Base-by-base conservation (phyloP, 495 filamentous ascomycete genomes). In the Penicillium goetzii region DNA sequence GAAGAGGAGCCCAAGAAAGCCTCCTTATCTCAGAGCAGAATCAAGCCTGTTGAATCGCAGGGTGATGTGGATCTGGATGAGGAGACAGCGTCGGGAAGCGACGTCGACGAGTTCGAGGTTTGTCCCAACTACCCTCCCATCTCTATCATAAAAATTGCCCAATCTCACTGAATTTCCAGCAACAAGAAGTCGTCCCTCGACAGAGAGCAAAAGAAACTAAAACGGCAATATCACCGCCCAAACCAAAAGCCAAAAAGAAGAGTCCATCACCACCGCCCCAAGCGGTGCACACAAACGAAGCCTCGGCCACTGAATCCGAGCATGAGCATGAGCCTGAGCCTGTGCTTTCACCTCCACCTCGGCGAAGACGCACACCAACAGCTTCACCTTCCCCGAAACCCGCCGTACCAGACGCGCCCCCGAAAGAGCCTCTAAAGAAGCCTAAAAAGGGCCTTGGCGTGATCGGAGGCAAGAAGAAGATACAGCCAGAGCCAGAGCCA, bases 81-180 rank as follows among this genome's bases (percentile, higher is more conserved):
- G 8, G 70, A 71, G 14, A 41, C 61, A 28, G 66, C 63, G 12
- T 59, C 71, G 7, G 75, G 65, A 32, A 73, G 67, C 17, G 73
- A 72, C 6, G 68, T 64, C 34, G 73, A 73, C 50, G 77, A 78
- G 66, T 80, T 80, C 49, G 71, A 79, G 72, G 78, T 79, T 72
- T 33, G 71, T 56, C 3, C 15, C 8, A 36, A 33, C 17, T 6
- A 23, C 52, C 30, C 36, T 52, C 36, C 28, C 10, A 17, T 21
- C 1, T 36, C 3, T 30, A 43, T 34, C 28, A 8, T 5, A 41
- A 28, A 38, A 41, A 11, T 59, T 59, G 32, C 34, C 28, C 9
- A 56, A 59, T 15, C 63, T 65, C 54, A 63, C 59, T 25, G 17
- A 47, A 57, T 36, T 47, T 56, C 26, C 59, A 81, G 78, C 73